Evolutionary conservation across 2,329 filamentous ascomycete species (phyloP).

Genomic region (Graphilbum sp.): DNA sequence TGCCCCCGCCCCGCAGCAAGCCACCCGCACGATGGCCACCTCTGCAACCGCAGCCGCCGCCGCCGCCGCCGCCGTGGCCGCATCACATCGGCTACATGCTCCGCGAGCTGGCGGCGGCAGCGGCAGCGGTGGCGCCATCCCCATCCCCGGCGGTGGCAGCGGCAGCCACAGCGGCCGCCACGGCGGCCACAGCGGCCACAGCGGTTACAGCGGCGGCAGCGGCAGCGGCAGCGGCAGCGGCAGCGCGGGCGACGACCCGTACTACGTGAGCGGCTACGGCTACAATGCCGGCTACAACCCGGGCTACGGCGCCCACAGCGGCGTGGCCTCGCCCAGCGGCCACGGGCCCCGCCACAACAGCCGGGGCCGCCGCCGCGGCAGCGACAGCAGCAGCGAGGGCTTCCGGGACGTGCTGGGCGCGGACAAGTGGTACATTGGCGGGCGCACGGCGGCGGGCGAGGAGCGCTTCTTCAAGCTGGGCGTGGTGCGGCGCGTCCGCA

Average conservation of each 20-base stretch:
- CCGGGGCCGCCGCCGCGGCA: conserved; percentile 43
- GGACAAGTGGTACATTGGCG: conserved; percentile 73
- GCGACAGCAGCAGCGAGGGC: conserved; percentile 59
- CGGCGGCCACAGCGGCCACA: neutral
- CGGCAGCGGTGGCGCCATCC: neutral
- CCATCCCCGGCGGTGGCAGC: neutral
- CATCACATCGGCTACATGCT: conserved; percentile 7
- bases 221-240: neutral
- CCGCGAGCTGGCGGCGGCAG: conserved; percentile 1
- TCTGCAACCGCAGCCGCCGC: conserved; percentile 6
- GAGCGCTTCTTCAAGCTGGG: conserved; percentile 70
- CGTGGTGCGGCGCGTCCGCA: conserved; percentile 55
- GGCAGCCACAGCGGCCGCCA: neutral
- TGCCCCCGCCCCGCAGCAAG: conserved; percentile 7
- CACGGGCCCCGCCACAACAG: conserved; percentile 2
- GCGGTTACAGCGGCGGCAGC: conserved; percentile 2
- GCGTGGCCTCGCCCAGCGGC: neutral
- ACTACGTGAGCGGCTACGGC: conserved; percentile 6
- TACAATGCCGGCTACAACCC: neutral
- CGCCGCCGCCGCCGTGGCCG: conserved; percentile 7
- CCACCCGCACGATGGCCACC: conserved; percentile 8
- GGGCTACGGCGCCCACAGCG: conserved; percentile 1
- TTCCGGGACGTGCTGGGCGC: conserved; percentile 56
- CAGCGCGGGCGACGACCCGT: conserved; percentile 1
- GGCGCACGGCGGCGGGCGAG: conserved; percentile 58